Evolutionary conservation across 2,329 filamentous ascomycete genomes (phyloP), one percentile per base, ranked within the genome.

Genomic region (Beauveria pseudobassiana): DNA sequence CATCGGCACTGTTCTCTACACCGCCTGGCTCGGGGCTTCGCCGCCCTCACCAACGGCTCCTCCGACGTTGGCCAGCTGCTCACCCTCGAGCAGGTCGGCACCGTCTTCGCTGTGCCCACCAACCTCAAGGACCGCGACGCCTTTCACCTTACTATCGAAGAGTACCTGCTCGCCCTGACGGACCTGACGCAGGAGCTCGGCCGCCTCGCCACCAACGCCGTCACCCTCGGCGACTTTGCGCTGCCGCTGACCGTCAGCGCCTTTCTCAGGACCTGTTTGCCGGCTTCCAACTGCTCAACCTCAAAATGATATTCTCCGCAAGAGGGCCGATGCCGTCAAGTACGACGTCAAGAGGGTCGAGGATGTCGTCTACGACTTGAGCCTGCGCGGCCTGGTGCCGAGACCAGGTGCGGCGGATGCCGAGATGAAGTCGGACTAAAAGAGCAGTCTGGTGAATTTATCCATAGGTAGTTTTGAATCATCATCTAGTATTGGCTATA

Each of bases 291-390:
- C 85, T 98, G 67, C 84, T 99, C 67, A 99, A 99, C 73, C 81
- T 99, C 68, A 98, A 98, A 99, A 99, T 70, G 95, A 99, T 73
- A 87, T 87, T 24, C 77, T 99, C 70, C 84, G 95, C 63, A 91
- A 92, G 77, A 84, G 91, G 64, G 91, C 91, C 61, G 95, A 99
- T 76, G 89, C 88, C 5, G 89, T 99, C 75, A 99, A 99, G 81
- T 99, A 99, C 73, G 88, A 89, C 69, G 91, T 99, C 70, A 99
- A 98, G 82, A 93, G 96, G 74, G 91, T 97, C 14, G 95, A 99
- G 79, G 95, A 98, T 72, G 92, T 99, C 14, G 93, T 98, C 56
- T 99, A 99, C 71, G 95, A 99, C 73, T 78, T 99, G 62, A 93
- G 90, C 26, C 77, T 99, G 71, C 84, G 95, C 63, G 93, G 95